Evolutionary conservation across 495 filamentous ascomycete species (phyloP), one percentile per base, ranked within the genome.

Genomic region (Daldinia childiae): DNA sequence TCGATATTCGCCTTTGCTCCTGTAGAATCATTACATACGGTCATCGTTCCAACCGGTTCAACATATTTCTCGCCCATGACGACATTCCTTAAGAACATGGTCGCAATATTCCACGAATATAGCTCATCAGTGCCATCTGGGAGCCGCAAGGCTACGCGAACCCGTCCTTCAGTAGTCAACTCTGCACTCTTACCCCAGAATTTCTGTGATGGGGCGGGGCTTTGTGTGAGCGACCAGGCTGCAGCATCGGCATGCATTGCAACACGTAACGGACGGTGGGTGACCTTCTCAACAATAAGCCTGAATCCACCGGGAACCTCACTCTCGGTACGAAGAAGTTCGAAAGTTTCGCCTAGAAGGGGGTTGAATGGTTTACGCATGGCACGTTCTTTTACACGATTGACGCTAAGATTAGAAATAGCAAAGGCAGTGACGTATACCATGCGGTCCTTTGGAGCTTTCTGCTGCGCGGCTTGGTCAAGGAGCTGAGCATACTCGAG

Each of bases 161-260:
- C 89, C 21, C 93, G 90, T 11, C 95, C 95, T 48, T 97, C 95
- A 0, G 94, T 98, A 52, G 89, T 93, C 65, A 99, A 86, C 79
- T 99, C 95, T 17, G 92, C 92, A 61, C 90, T 93, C 81, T 99
- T 99, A 51, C 95, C 95, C 95, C 95, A 99, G 83, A 99, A 99
- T 71, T 98, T 98, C 76, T 99, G 95, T 8, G 89, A 90, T 3
- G 95, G 95, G 73, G 90, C 89, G 0, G 95, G 93, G 6, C 90
- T 90, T 77, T 98, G 95, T 5, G 91, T 84, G 63, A 97, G 88
- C 8, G 90, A 92, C 95, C 95, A 99, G 43, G 84, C 81, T 24
- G 88, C 84, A 70, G 89, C 86, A 74, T 98, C 96, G 50, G 94
- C 95, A 76, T 98, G 95, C 81, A 92, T 94, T 29, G 95, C 96